These are phyloP conservation scores for Lithocarpus polystachyus DNA, from an alignment of 306 rosid species.

Conservation along the genomic window DNA sequence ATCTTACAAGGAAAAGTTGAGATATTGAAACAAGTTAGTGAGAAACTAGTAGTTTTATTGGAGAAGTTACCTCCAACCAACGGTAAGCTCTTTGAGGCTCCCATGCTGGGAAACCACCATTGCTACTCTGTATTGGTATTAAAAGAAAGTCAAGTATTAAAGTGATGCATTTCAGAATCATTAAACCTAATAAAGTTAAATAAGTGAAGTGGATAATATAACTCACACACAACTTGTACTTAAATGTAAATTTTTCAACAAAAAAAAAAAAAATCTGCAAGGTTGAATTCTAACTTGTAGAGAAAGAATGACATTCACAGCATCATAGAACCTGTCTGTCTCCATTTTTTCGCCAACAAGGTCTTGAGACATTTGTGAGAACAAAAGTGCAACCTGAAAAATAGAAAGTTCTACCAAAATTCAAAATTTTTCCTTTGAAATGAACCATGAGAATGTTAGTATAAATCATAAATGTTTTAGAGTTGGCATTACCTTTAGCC, in stretches of 20 bases:
- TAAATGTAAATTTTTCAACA: not conserved
- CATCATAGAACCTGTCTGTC: slow-evolving; percentile 29
- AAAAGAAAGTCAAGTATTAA: not conserved
- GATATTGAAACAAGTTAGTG: too few relatives aligned
- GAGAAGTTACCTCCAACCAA: slow-evolving; percentile 18
- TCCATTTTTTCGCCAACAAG: slow-evolving; percentile 27
- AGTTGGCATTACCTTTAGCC: slow-evolving; percentile 37
- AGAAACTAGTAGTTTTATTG: too few relatives aligned
- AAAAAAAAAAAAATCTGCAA: not conserved
- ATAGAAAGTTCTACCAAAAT: not conserved
- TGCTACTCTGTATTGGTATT: slow-evolving; percentile 32
- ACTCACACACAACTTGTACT: too few relatives aligned
- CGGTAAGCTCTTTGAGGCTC: slow-evolving; percentile 51
- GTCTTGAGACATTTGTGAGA: slow-evolving; percentile 50
- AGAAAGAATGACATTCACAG: slow-evolving; percentile 56
- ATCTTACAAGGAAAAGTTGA: not conserved
- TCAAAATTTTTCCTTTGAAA: not conserved
- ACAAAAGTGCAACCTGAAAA: slow-evolving; percentile 42
- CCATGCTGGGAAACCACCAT: slow-evolving; percentile 66
- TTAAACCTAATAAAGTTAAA: not conserved
- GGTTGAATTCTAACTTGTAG: slow-evolving; percentile 30
- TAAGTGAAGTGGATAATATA: not conserved
- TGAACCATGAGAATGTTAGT: not conserved
- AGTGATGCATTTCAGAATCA: not conserved
- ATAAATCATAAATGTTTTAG: not conserved